Conservation (phyloP, 352 stramenopile species). For the Saprolegnia parasitica region DNA sequence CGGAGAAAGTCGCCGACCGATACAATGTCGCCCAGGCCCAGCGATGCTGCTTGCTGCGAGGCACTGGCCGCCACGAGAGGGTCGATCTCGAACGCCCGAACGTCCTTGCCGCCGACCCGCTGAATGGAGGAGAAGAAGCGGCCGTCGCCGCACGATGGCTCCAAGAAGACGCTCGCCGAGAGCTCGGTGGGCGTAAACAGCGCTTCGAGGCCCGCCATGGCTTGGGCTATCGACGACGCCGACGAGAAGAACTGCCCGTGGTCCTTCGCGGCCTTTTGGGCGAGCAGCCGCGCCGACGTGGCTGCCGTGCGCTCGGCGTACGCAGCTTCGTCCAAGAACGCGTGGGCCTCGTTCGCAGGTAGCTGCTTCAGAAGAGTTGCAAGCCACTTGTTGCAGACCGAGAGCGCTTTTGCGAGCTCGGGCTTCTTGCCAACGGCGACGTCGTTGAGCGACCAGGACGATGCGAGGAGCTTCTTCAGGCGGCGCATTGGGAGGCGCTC, state of each 20-base stretch:
- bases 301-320: constrained; percentile 37
- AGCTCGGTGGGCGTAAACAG: constrained; percentile 26
- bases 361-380: constrained; percentile 39
- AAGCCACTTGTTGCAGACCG: constrained; percentile 51
- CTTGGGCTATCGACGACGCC: constrained; percentile 38
- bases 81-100: constrained; percentile 66
- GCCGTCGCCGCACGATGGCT: constrained; percentile 69
- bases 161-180: constrained; percentile 43
- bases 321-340: constrained; percentile 50
- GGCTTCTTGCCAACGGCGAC: constrained; percentile 41
- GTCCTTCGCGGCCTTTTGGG: constrained; percentile 42
- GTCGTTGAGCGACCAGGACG: constrained; percentile 49
- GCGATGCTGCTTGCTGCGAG: constrained; percentile 17
- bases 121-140: constrained; percentile 47
- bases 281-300: constrained; percentile 25
- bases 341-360: constrained; percentile 29
- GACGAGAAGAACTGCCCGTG: constrained; percentile 76
- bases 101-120: constrained; percentile 35
- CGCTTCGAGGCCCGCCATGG: constrained; percentile 35
- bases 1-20: constrained; percentile 48
- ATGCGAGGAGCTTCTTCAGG: constrained; percentile 49
- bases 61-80: constrained; percentile 33
- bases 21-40: constrained; percentile 32
- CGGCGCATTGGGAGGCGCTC: constrained; percentile 49
- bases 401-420: constrained; percentile 62